Base-by-base conservation (phyloP, 441 rosid species). In the Erysimum cheiri region DNA sequence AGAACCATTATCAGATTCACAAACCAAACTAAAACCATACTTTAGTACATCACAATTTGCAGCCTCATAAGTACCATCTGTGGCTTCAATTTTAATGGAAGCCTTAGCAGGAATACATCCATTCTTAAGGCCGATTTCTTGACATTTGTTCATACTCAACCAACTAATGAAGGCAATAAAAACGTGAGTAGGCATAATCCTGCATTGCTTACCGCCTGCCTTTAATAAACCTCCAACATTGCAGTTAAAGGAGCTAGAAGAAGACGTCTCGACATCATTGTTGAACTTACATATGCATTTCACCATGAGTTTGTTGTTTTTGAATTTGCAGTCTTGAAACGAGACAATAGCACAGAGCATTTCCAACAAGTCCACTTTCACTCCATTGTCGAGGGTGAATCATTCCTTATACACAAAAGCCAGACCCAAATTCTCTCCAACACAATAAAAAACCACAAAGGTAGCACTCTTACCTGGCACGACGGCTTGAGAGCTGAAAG, bases 121-220 rank as follows among this genome's bases (percentile, higher is more conserved):
- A 4, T 31, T 31, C 33, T 31, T 6, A 49, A 50, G n/a, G n/a
- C n/a, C n/a, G n/a, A n/a, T n/a, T n/a, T n/a, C n/a, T n/a, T n/a
- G n/a, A n/a, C n/a, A n/a, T n/a, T n/a, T n/a, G n/a, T n/a, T n/a
- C n/a, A n/a, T n/a, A n/a, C n/a, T n/a, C n/a, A n/a, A n/a, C 59
- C 57, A 64, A 26, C 13, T 54, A 44, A 44, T 68, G 72, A 9
- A 55, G 6, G 56, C 56, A 2, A 68, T 56, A 12, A 68, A 56
- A 5, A 68, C 63, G 3, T 68, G 64, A 10, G 41, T 31, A 1
- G 72, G 56, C 1, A 43, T 32, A 12, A 67, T 32, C 6, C 6
- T 31, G 62, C 70, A 47, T 22, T 48, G 17, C 3, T 67, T 44
- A 12, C 19, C 50, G 1, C 9, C 28, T 43, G 32, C 5, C 22